These are phyloP conservation scores for Candida gigantensis DNA, from an alignment of 1,139 yeast species.

Conservation along the genomic window DNA sequence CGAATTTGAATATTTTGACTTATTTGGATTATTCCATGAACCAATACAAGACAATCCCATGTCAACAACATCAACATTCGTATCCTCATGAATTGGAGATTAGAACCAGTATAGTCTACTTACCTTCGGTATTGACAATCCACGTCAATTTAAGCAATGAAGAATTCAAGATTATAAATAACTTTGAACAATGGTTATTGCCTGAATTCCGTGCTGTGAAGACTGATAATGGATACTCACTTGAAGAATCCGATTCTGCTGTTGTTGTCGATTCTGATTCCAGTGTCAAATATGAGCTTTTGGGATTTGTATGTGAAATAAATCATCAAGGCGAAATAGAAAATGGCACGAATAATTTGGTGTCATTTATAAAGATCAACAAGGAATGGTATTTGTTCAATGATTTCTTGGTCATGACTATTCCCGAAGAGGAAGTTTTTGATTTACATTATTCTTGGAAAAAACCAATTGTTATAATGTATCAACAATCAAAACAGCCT, in stretches of 20 bases:
- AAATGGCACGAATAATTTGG: constrained; percentile 55
- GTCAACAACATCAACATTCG: constrained; percentile 24
- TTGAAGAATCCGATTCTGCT: constrained; percentile 38
- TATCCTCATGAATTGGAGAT: constrained; percentile 53
- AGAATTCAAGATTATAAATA: constrained; percentile 40
- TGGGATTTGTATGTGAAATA: constrained; percentile 71
- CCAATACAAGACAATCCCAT: constrained; percentile 48
- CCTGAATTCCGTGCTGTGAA: constrained; percentile 54
- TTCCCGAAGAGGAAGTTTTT: constrained; percentile 72
- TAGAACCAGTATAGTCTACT: constrained; percentile 41
- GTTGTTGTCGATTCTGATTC: constrained; percentile 29
- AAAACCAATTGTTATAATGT: constrained; percentile 72
- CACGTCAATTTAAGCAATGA: constrained; percentile 56
- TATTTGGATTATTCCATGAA: constrained; percentile 63
- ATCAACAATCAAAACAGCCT: constrained; percentile 43
- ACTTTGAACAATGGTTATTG: constrained; percentile 57
- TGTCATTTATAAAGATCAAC: constrained; percentile 56
- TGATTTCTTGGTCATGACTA: constrained; percentile 84
- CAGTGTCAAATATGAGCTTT: constrained; percentile 52
- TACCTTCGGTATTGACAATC: constrained; percentile 70
- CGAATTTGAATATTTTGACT: constrained; percentile 31
- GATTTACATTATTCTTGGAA: constrained; percentile 79
- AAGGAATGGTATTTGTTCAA: constrained; percentile 83
- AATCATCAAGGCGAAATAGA: constrained; percentile 51
- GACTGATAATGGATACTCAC: constrained; percentile 14